Conservation (phyloP, 1,284 basidiomycete genomes). For the Ganoderma meredithae region DNA sequence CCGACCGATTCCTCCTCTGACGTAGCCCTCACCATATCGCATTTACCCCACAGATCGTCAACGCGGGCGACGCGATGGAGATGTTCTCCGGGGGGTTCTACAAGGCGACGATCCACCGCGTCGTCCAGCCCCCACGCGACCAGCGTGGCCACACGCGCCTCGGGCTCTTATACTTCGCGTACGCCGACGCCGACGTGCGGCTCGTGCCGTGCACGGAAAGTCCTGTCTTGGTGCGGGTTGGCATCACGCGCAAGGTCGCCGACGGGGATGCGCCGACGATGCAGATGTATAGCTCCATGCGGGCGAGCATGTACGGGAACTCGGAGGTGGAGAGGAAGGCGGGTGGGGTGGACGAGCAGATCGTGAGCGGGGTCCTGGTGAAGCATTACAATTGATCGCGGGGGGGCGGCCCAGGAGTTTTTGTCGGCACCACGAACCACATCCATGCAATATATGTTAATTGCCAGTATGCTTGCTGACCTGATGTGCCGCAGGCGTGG, state of each 20-base stretch:
- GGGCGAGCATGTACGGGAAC: slow-evolving; percentile 45
- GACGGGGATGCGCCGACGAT: slow-evolving; percentile 46
- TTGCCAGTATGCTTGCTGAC: too few relatives aligned
- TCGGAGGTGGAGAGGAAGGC: slow-evolving; percentile 41
- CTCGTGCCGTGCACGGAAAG: slow-evolving; percentile 49
- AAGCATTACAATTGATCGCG: too few relatives aligned
- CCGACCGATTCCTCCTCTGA: too few relatives aligned
- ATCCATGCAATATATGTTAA: too few relatives aligned
- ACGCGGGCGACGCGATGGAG: slow-evolving; percentile 64
- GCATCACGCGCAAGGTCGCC: slow-evolving; percentile 40
- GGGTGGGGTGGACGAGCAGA: slow-evolving; percentile 30
- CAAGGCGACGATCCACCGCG: slow-evolving; percentile 47
- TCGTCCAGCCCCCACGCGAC: slow-evolving; percentile 54
- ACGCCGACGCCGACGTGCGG: slow-evolving; percentile 38
- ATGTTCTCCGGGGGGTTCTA: slow-evolving; percentile 62
- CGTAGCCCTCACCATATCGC: neutral
- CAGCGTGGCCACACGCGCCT: slow-evolving; percentile 54
- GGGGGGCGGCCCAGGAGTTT: too few relatives aligned
- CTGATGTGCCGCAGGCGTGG: too few relatives aligned
- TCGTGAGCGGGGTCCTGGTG: too few relatives aligned
- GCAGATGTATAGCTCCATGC: slow-evolving; percentile 43
- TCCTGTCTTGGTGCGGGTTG: slow-evolving; percentile 47
- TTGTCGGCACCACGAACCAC: too few relatives aligned
- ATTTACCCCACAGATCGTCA: slow-evolving; percentile 49
- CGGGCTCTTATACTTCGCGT: slow-evolving; percentile 58